phyloP scores from a whole-genome alignment of 1,139 yeast species.

The Schwanniomyces etchellsii region DNA sequence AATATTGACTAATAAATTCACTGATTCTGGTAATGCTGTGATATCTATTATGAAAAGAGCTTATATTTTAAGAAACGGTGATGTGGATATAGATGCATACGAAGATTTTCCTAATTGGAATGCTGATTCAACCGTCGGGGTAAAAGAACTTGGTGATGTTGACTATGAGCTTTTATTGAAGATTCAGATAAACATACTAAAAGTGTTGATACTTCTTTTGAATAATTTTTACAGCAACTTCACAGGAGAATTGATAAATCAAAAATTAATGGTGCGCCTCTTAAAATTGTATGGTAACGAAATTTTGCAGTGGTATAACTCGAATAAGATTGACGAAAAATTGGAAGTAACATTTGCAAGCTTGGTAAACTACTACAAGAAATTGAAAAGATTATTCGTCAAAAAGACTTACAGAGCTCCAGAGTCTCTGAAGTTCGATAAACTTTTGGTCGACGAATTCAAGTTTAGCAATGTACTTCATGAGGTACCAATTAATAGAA shows the following conservation, averaged over 20 bases:
- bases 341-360: slow-evolving; percentile 42
- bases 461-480: slow-evolving; percentile 36
- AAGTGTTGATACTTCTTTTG: slow-evolving; percentile 67
- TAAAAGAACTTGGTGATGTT: slow-evolving; percentile 37
- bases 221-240: slow-evolving; percentile 73
- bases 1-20: slow-evolving; percentile 38
- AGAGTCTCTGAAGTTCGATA: slow-evolving; percentile 36
- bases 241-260: slow-evolving; percentile 59
- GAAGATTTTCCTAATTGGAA: slow-evolving; percentile 53
- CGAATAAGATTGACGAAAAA: slow-evolving; percentile 35
- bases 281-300: slow-evolving; percentile 68
- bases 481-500: slow-evolving; percentile 45
- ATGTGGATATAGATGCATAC: slow-evolving; percentile 5
- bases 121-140: slow-evolving; percentile 28
- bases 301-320: slow-evolving; percentile 64
- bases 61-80: slow-evolving; percentile 10
- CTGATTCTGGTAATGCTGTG: slow-evolving; percentile 44
- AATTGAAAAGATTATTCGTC: slow-evolving; percentile 66
- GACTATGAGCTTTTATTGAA: slow-evolving; percentile 56
- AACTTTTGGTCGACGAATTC: slow-evolving; percentile 32
- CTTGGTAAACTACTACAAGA: slow-evolving; percentile 57
- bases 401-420: slow-evolving; percentile 75
- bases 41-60: slow-evolving; percentile 39
- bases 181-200: slow-evolving; percentile 79
- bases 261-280: slow-evolving; percentile 58